Evolutionary conservation across 2,329 filamentous ascomycete species (phyloP).

Genomic region (Pseudocercospora vitis): DNA sequence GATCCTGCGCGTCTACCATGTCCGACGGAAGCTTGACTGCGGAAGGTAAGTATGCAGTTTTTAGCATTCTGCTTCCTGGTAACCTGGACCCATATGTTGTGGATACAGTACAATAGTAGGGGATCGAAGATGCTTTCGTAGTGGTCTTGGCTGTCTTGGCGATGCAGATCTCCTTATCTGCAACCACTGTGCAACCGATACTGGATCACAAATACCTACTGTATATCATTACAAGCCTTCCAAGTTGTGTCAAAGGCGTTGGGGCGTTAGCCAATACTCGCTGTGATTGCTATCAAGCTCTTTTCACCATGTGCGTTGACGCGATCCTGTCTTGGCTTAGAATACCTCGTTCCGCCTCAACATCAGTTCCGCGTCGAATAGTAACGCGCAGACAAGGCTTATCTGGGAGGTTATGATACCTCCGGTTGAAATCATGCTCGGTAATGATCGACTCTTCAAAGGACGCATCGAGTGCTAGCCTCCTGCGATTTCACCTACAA

Average conservation of each 20-base stretch:
- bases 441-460: background rate
- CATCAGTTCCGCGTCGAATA: too few relatives aligned
- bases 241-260: constrained; percentile 8
- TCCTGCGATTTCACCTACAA: background rate
- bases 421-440: background rate
- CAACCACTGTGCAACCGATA: background rate
- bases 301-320: constrained; percentile 8
- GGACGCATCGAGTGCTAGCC: background rate
- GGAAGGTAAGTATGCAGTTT: background rate
- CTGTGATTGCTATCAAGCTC: constrained; percentile 6
- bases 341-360: too few relatives aligned
- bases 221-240: background rate
- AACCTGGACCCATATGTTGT: background rate
- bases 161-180: constrained; percentile 7
- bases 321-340: background rate
- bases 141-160: constrained; percentile 2
- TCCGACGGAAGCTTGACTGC: too few relatives aligned
- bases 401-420: too few relatives aligned
- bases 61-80: background rate
- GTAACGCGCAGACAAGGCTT: too few relatives aligned
- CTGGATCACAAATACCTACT: background rate
- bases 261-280: background rate
- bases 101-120: too few relatives aligned
- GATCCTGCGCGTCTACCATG: too few relatives aligned
- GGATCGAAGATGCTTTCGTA: background rate